A percentile compares a stretch with the other conserved stretches of the same genome.
Evolutionary conservation across 352 stramenopile species (phyloP).

Genomic region (Globisporangium nodosum): DNA sequence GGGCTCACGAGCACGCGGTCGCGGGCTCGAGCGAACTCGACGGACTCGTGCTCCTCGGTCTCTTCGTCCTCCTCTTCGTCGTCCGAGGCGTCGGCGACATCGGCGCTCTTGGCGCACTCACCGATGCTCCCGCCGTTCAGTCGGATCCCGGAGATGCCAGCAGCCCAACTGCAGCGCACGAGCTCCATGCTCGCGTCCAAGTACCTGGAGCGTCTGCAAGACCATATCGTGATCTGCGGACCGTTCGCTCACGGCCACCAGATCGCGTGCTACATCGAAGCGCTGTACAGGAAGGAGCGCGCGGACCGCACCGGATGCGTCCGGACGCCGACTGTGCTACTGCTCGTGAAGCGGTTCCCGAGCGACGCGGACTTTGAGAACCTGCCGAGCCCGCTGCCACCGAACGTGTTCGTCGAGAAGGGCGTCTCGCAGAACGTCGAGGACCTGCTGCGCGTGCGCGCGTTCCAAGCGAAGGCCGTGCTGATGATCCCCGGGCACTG

Average conservation of each 20-base stretch:
- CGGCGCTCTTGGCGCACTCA: not conserved
- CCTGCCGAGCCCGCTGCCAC: constrained; percentile 19
- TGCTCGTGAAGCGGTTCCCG: constrained; percentile 38
- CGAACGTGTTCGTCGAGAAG: constrained; percentile 38
- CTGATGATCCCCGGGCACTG: constrained; percentile 47
- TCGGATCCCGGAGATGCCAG: not conserved
- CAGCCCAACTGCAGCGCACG: constrained; percentile 9
- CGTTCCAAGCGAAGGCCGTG: constrained; percentile 31
- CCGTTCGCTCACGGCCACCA: constrained; percentile 32
- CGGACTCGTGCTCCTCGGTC: not conserved
- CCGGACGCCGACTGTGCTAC: constrained; percentile 16
- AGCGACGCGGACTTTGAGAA: constrained; percentile 27
- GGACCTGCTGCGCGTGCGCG: constrained; percentile 43
- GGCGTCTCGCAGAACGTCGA: constrained; percentile 45
- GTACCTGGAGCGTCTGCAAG: constrained; percentile 17
- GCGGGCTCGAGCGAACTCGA: constrained; percentile 2
- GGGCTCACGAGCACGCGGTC: not conserved
- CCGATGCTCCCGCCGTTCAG: constrained; percentile 8
- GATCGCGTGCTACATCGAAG: constrained; percentile 36
- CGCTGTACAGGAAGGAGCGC: constrained; percentile 28
- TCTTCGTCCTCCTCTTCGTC: constrained; percentile 4
- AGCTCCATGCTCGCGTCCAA: constrained; percentile 14
- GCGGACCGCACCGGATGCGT: not conserved
- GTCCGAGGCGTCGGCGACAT: not conserved
- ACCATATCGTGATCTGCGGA: constrained; percentile 43